These are phyloP conservation scores for Eimeria falciformis DNA, from an alignment of 169 alveolate species.

Conservation along the genomic window DNA sequence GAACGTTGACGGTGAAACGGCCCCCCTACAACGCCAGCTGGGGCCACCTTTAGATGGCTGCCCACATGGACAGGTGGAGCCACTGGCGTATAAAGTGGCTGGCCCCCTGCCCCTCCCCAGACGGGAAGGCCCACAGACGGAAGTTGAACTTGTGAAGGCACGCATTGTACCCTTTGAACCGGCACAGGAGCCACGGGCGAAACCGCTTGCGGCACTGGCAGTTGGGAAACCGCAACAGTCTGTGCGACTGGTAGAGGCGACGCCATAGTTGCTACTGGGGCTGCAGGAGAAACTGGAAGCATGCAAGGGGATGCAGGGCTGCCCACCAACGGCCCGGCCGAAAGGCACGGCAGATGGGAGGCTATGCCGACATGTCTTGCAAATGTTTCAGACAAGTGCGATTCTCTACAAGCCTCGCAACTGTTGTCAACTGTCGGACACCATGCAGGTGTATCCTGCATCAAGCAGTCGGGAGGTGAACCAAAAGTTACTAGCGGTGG, in stretches of 20 bases:
- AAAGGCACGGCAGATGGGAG: neutral
- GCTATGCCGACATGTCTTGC: neutral
- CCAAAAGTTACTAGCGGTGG: constrained; percentile 48
- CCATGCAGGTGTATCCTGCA: constrained; percentile 45
- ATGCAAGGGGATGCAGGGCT: neutral
- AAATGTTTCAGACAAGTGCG: neutral
- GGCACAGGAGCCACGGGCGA: neutral
- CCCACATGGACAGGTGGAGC: too few species aligned
- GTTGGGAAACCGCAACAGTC: neutral
- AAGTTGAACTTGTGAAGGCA: constrained; percentile 4
- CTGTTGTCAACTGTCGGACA: constrained; percentile 20
- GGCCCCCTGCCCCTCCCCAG: too few species aligned
- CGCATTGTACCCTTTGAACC: neutral
- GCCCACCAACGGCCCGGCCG: neutral
- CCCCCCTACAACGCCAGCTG: too few species aligned
- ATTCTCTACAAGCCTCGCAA: constrained; percentile 39
- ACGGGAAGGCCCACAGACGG: too few species aligned
- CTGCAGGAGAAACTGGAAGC: constrained; percentile 14
- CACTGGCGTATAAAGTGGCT: too few species aligned
- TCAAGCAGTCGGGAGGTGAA: constrained; percentile 30
- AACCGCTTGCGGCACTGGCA: neutral
- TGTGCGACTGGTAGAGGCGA: constrained; percentile 7
- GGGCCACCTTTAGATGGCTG: too few species aligned
- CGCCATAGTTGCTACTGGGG: neutral
- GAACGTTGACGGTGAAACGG: too few species aligned